phyloP scores from a whole-genome alignment of 768 basidiomycete genomes.

The Suillus tomentosus region DNA sequence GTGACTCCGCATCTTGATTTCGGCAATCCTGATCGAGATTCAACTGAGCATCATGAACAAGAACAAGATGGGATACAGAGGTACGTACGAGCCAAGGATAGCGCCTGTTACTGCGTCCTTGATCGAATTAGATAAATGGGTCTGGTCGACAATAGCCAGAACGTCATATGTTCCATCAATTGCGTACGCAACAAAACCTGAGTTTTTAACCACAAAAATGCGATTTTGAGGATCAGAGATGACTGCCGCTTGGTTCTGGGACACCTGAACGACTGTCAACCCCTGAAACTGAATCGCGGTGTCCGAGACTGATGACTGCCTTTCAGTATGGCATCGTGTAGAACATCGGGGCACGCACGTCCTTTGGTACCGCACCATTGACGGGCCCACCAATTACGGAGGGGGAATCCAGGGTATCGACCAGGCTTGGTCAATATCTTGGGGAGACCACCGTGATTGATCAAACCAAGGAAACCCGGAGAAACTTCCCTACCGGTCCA shows the following conservation, averaged over 20 bases:
- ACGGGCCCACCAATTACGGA: constrained; percentile 86
- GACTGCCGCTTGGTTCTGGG: constrained; percentile 82
- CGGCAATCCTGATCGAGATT: constrained; percentile 50
- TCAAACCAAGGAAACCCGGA: constrained; percentile 72
- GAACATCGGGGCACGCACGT: constrained; percentile 44
- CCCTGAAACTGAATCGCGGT: constrained; percentile 81
- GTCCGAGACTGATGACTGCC: constrained; percentile 60
- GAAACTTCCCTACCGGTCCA: constrained; percentile 74
- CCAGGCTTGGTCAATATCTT: constrained; percentile 75
- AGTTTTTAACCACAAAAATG: constrained; percentile 78
- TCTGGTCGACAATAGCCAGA: constrained; percentile 82
- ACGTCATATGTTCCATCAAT: constrained; percentile 78
- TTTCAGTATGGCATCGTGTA: neutral
- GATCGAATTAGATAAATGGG: constrained; percentile 63
- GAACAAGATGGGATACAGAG: neutral
- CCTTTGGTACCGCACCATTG: constrained; percentile 70
- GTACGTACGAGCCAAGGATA: constrained; percentile 55
- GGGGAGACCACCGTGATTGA: constrained; percentile 82
- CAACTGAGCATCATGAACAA: constrained; percentile 12
- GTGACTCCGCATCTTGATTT: constrained; percentile 75
- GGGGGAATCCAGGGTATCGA: constrained; percentile 73
- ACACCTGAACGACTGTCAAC: constrained; percentile 82
- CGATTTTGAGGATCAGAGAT: constrained; percentile 78
- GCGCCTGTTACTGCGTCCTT: constrained; percentile 64
- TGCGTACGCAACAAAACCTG: constrained; percentile 77